Conservation (phyloP, 345 rosid genomes). For the Acer negundo region DNA sequence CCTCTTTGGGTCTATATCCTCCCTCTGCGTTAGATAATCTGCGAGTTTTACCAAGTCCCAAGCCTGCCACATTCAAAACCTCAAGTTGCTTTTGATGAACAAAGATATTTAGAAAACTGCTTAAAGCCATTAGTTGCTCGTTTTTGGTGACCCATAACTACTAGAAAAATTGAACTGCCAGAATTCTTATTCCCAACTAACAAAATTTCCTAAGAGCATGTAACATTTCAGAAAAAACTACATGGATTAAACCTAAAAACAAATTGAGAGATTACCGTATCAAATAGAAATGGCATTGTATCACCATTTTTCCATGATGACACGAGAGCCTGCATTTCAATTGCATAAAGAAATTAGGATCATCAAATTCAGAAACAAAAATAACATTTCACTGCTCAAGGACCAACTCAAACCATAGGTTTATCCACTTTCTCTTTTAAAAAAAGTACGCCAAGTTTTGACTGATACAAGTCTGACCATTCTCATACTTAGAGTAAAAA, state of each 20-base stretch:
- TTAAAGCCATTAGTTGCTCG: neutral
- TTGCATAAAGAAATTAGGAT: slow-evolving; percentile 11
- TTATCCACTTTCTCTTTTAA: neutral
- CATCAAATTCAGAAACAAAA: neutral
- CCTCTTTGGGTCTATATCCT: slow-evolving; percentile 71
- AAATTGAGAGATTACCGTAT: slow-evolving; percentile 49
- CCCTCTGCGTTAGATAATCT: slow-evolving; percentile 74
- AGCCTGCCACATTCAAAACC: slow-evolving; percentile 40
- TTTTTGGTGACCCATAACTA: slow-evolving; percentile 8
- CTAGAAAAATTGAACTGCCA: neutral
- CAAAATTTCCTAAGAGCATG: neutral
- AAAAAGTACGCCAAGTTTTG: neutral
- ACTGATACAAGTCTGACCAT: neutral
- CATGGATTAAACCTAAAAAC: neutral
- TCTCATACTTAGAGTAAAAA: neutral
- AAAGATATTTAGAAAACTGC: neutral
- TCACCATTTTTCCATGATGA: slow-evolving; percentile 85
- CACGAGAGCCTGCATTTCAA: slow-evolving; percentile 71
- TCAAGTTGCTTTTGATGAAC: slow-evolving; percentile 12
- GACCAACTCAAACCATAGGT: neutral
- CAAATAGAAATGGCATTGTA: slow-evolving; percentile 91
- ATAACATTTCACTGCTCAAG: neutral
- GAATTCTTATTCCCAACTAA: neutral
- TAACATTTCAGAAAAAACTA: neutral
- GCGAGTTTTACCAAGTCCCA: slow-evolving; percentile 94